Evolutionary conservation across 2,329 filamentous ascomycete species (phyloP).

Genomic region (Paecilomyces sp.): DNA sequence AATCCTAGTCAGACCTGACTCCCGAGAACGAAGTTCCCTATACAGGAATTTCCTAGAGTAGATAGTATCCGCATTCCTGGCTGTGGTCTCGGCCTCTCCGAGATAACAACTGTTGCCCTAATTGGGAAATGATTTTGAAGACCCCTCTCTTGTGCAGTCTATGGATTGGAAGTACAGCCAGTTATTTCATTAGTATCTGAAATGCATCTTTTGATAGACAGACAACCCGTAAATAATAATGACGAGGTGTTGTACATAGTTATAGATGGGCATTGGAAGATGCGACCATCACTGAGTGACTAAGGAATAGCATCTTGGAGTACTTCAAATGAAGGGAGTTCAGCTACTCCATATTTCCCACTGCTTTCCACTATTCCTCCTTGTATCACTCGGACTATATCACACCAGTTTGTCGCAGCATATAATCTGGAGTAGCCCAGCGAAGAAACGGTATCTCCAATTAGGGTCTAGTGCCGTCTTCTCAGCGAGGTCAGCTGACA

Average conservation of each 20-base stretch:
- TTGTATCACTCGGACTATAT: background rate
- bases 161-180: too few relatives aligned
- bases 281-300: too few relatives aligned
- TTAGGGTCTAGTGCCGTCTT: background rate
- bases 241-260: too few relatives aligned
- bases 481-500: background rate
- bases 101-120: background rate
- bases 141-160: background rate
- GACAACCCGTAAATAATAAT: too few relatives aligned
- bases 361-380: too few relatives aligned
- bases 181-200: too few relatives aligned
- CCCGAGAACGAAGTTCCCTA: background rate
- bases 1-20: background rate
- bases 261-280: too few relatives aligned
- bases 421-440: too few relatives aligned
- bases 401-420: background rate
- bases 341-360: too few relatives aligned
- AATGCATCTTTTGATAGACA: too few relatives aligned
- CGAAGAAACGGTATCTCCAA: background rate
- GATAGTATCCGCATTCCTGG: background rate
- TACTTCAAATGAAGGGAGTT: too few relatives aligned
- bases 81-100: background rate
- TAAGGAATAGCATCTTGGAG: too few relatives aligned
- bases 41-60: background rate
- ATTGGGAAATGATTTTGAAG: background rate